A percentile compares a stretch with the other conserved stretches of the same genome.
Evolutionary conservation across 352 stramenopile genomes (phyloP).

Genomic region (Pythium apleroticum): DNA sequence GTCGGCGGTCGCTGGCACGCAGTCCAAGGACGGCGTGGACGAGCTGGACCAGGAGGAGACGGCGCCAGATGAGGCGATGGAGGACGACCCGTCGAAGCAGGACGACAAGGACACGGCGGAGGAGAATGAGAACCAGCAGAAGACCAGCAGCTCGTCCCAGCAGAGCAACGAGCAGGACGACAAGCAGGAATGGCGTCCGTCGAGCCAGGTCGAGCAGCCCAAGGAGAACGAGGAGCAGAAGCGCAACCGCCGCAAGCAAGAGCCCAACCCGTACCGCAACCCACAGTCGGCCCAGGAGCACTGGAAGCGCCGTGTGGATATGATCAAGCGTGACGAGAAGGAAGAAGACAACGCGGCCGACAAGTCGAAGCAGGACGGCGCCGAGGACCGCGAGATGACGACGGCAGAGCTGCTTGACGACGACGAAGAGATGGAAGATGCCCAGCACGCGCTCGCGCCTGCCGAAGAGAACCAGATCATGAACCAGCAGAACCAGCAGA

Average conservation of each 20-base stretch:
- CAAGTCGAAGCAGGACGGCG: constrained; percentile 12
- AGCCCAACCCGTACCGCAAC: constrained; percentile 95
- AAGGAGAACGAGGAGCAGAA: constrained; percentile 72
- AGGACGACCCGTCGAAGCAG: constrained; percentile 44
- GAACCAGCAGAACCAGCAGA: constrained; percentile 32
- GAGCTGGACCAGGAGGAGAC: constrained; percentile 58
- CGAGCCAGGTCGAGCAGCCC: constrained; percentile 37
- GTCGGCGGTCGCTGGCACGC: constrained; percentile 62
- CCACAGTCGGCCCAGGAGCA: constrained; percentile 95
- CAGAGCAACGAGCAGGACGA: constrained; percentile 40
- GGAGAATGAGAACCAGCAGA: constrained; percentile 54
- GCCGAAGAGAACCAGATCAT: constrained; percentile 43
- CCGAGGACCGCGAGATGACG: constrained; percentile 29
- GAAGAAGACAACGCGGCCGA: constrained; percentile 22
- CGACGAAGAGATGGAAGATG: constrained; percentile 42
- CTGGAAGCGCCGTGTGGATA: constrained; percentile 96
- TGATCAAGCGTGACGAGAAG: constrained; percentile 58
- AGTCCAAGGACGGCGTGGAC: constrained; percentile 83
- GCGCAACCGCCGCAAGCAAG: constrained; percentile 61
- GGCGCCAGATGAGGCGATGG: constrained; percentile 32
- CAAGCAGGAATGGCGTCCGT: constrained; percentile 38
- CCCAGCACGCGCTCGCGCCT: constrained; percentile 39
- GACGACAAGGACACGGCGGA: constrained; percentile 48
- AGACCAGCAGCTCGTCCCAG: constrained; percentile 49
- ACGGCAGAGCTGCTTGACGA: constrained; percentile 42